Evolutionary conservation across 2,329 filamentous ascomycete species (phyloP), one percentile per base, ranked within the genome.

Genomic region (Pseudogymnoascus sp.): DNA sequence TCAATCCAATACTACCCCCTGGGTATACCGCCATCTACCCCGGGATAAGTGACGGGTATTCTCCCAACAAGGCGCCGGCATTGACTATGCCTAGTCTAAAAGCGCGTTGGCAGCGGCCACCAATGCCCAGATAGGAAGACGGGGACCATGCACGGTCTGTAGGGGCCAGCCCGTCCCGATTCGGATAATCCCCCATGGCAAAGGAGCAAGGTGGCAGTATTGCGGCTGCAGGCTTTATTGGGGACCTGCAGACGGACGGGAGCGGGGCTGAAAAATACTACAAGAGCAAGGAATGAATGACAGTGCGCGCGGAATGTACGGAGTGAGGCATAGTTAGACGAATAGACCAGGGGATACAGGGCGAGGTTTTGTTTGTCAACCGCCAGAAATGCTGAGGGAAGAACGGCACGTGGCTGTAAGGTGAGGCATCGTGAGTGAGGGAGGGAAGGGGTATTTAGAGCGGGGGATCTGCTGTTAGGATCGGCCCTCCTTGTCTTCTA

Each of bases 381-480:
- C 23, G 5, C 4, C 23, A 18, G 8, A 25, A 53, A 31, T 31
- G 14, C 23, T 10, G 14, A 31, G 25, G 5, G 8, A 31, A 16
- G 25, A 31, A 16, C 47, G n/a, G n/a, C 47, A 31, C 25, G 4
- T 53, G 14, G 23, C 10, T 2, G 7, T 6, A 14, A 53, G n/a
- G 44, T n/a, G 47, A 56, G 47, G 14, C 14, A 56, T 12, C n/a
- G 25, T 56, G n/a, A 18, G 25, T 10, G 21, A 47, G 4, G 18
- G n/a, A 33, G 47, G 8, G 25, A 56, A 31, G 25, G 47, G 25
- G 47, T 56, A 56, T 56, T 56, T 56, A 56, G 47, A n/a, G n/a
- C n/a, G n/a, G 47, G 25, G 25, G 47, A 56, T 56, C 47, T 56
- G 47, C 47, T 56, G 14, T 56, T 56, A n/a, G 25, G 23, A 56